A percentile compares a stretch with the other conserved stretches of the same genome.
phyloP scores from a whole-genome alignment of 177 flowering plant genomes.

The Vitis hybrid region DNA sequence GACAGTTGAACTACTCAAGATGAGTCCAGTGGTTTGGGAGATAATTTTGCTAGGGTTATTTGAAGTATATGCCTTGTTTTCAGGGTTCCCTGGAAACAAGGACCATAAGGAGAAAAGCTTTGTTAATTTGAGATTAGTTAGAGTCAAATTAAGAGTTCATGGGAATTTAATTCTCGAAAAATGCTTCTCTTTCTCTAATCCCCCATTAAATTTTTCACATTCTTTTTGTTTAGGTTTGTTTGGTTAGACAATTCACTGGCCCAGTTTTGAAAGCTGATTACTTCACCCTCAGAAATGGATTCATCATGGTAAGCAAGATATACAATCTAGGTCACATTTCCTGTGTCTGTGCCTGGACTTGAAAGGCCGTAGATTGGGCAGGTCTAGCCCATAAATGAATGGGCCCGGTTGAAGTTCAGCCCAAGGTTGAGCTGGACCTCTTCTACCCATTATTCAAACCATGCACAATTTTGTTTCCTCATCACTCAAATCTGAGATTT shows the following conservation, averaged over 20 bases:
- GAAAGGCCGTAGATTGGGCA: too few relatives aligned
- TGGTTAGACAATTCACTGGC: conserved; percentile 21
- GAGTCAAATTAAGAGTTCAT: too few relatives aligned
- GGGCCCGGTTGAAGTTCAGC: not conserved
- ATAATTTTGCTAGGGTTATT: too few relatives aligned
- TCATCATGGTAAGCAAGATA: conserved; percentile 15
- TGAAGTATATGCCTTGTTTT: too few relatives aligned
- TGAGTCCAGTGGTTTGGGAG: too few relatives aligned
- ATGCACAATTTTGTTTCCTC: not conserved
- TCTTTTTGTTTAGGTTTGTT: conserved; percentile 18
- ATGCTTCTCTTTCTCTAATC: too few relatives aligned
- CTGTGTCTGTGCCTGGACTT: too few relatives aligned
- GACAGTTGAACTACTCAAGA: too few relatives aligned
- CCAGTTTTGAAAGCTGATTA: conserved; percentile 24
- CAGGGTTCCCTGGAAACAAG: too few relatives aligned
- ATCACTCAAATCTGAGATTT: not conserved
- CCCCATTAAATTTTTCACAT: conserved; percentile 1
- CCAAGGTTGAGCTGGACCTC: not conserved
- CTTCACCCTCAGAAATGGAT: conserved; percentile 24
- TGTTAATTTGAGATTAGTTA: too few relatives aligned
- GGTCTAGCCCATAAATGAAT: not conserved
- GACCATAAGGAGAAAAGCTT: too few relatives aligned
- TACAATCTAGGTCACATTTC: not conserved
- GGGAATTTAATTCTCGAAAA: too few relatives aligned
- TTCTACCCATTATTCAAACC: not conserved